A percentile compares a stretch with the other conserved stretches of the same genome.
These are phyloP conservation scores for Cruciata laevipes DNA, from an alignment of 257 asterid genomes.

Conservation along the genomic window DNA sequence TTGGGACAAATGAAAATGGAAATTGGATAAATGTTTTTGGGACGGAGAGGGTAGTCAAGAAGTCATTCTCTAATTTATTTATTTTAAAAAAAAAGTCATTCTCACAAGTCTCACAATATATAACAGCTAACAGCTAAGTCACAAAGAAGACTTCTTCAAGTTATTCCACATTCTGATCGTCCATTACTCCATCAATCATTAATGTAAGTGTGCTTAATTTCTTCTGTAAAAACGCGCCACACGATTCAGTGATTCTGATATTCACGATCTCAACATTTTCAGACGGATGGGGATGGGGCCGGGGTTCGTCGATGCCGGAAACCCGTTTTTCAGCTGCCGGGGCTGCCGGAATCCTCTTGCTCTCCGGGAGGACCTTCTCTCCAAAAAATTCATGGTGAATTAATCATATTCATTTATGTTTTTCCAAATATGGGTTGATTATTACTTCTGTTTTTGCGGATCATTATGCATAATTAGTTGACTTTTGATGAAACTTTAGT, in stretches of 20 bases:
- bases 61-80: no score
- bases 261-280: neutral
- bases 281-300: constrained; percentile 23
- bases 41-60: no score
- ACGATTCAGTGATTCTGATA: neutral
- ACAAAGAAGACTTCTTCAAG: neutral
- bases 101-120: no score
- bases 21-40: no score
- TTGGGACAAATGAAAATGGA: no score
- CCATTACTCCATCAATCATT: no score
- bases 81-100: neutral
- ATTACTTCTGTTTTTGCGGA: neutral
- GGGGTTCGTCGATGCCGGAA: constrained; percentile 6
- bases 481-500: neutral
- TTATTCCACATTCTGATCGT: neutral
- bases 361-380: constrained; percentile 34
- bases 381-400: constrained; percentile 34
- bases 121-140: no score
- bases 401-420: neutral
- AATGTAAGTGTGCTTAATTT: neutral
- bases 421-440: neutral
- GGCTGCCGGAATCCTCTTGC: constrained; percentile 51
- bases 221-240: neutral
- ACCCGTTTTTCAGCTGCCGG: constrained; percentile 46
- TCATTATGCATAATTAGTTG: neutral